Evolutionary conservation across 345 rosid genomes (phyloP).

Genomic region (Crucihimalaya himalaica): DNA sequence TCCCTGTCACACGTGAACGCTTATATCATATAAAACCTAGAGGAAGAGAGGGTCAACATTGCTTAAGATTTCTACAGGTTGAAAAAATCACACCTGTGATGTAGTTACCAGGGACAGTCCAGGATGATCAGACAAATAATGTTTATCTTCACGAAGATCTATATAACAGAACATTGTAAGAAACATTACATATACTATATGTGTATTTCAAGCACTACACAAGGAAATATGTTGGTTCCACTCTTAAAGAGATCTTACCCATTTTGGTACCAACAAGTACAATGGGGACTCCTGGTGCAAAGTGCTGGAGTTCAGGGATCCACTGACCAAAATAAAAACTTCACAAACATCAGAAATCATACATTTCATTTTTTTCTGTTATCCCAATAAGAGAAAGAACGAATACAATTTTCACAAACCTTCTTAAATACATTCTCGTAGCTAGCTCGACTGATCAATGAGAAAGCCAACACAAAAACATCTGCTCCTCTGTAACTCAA

Average conservation of each 20-base stretch:
- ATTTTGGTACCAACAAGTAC: slow-evolving; percentile 81
- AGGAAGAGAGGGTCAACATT: background rate
- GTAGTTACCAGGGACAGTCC: slow-evolving; percentile 83
- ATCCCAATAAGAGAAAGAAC: background rate
- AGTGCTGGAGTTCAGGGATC: slow-evolving; percentile 89
- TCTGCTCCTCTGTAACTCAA: slow-evolving; percentile 90
- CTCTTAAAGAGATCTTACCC: slow-evolving; percentile 46
- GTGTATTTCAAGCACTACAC: background rate
- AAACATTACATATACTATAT: background rate
- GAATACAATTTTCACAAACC: slow-evolving; percentile 41
- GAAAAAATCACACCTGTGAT: slow-evolving; percentile 54
- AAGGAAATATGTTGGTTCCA: background rate
- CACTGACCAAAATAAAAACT: slow-evolving; percentile 55
- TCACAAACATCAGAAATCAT: slow-evolving; percentile 27
- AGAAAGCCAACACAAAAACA: slow-evolving; percentile 84
- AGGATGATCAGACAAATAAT: slow-evolving; percentile 84
- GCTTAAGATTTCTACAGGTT: background rate
- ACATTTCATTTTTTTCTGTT: background rate
- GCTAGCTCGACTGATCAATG: slow-evolving; percentile 82
- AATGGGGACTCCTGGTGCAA: slow-evolving; percentile 72
- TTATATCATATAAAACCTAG: background rate
- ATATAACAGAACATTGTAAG: slow-evolving; percentile 25
- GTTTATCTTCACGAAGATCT: slow-evolving; percentile 91
- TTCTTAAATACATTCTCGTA: slow-evolving; percentile 80
- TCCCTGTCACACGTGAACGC: slow-evolving; percentile 51